Conservation (phyloP, 2,329 filamentous ascomycete species). For the Cladosporium sp. region DNA sequence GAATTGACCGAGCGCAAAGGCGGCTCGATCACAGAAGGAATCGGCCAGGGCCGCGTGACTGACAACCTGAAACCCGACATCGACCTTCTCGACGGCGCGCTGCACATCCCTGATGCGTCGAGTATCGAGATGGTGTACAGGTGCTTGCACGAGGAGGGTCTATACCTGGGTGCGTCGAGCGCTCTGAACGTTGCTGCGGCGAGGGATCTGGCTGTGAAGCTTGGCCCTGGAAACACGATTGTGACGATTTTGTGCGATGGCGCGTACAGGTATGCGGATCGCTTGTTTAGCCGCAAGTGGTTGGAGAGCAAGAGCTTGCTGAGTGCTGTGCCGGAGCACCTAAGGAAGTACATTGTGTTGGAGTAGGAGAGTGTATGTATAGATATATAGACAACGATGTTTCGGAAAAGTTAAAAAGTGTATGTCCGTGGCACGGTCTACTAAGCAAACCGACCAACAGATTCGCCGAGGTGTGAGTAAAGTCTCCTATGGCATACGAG, state of each 20-base stretch:
- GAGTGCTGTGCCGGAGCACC: conserved; percentile 74
- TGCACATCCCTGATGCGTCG: conserved; percentile 88
- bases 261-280: conserved; percentile 94
- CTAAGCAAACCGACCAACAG: background rate
- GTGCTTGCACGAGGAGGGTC: conserved; percentile 90
- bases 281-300: conserved; percentile 91
- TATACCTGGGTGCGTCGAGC: conserved; percentile 93
- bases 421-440: background rate
- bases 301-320: conserved; percentile 81
- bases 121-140: conserved; percentile 97
- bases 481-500: background rate
- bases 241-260: conserved; percentile 95
- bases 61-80: conserved; percentile 89
- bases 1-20: conserved; percentile 78
- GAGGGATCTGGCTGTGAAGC: conserved; percentile 85
- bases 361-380: conserved; percentile 50
- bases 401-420: background rate
- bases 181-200: conserved; percentile 94
- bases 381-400: background rate
- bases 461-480: too few species aligned
- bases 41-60: conserved; percentile 94
- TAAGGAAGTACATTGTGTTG: conserved; percentile 93
- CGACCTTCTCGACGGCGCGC: conserved; percentile 76
- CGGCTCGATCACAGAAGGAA: conserved; percentile 93
- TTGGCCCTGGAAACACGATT: conserved; percentile 85